Evolutionary conservation across 1,284 basidiomycete species (phyloP).

Genomic region (Cryptococcus depauperatus): DNA sequence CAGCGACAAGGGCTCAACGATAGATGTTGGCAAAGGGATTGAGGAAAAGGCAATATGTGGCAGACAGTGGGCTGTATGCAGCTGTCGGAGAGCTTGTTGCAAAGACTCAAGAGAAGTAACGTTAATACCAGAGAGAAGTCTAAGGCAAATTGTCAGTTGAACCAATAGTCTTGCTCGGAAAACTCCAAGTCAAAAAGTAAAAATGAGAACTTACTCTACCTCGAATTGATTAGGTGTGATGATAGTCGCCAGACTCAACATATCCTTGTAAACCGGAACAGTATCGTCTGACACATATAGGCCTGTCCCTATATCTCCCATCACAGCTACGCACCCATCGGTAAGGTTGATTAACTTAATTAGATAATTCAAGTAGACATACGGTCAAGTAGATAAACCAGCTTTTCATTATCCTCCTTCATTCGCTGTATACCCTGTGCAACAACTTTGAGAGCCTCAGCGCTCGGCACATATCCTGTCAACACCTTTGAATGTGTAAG

Average conservation of each 20-base stretch:
- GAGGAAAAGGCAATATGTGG: constrained; percentile 89
- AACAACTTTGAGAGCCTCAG: constrained; percentile 65
- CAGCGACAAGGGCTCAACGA: constrained; percentile 30
- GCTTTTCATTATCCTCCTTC: constrained; percentile 46
- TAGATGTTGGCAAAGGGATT: constrained; percentile 49
- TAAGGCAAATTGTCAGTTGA: no score
- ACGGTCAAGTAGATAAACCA: constrained; percentile 88
- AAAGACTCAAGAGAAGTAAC: constrained; percentile 62
- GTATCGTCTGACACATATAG: constrained; percentile 84
- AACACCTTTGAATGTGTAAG: constrained; percentile 59
- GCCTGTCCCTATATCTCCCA: constrained; percentile 72
- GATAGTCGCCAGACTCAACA: constrained; percentile 74
- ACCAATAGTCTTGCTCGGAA: constrained; percentile 3
- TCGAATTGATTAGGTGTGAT: constrained; percentile 99
- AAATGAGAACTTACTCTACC: constrained; percentile 64
- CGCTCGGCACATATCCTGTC: constrained; percentile 85
- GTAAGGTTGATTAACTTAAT: neutral
- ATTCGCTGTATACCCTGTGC: constrained; percentile 53
- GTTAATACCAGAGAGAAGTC: constrained; percentile 62
- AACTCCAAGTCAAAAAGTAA: neutral
- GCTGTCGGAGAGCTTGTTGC: constrained; percentile 57
- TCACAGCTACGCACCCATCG: constrained; percentile 65
- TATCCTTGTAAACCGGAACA: constrained; percentile 72
- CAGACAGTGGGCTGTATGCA: constrained; percentile 68
- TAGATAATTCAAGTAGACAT: no score